Base-by-base conservation (phyloP, 352 stramenopile genomes). In the Phytophthora boehmeriae region DNA sequence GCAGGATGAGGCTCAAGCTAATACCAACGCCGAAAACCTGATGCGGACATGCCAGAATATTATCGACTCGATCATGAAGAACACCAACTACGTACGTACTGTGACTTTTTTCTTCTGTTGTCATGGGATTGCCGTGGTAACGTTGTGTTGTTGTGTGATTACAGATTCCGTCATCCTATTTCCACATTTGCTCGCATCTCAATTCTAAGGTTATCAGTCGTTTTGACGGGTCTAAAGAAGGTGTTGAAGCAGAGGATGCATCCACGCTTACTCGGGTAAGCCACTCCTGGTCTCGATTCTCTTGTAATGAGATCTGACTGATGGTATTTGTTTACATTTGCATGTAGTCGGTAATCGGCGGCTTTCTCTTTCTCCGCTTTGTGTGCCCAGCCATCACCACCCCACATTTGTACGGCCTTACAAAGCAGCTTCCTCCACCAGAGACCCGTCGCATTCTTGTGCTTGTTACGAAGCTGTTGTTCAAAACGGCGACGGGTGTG, bases 381-480 rank as follows among this genome's bases (percentile, higher is more conserved):
- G 86, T 96, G 32, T 96, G 88, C 39, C 88, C 88, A 14, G 88
- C 88, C 9, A 93, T 96, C 64, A 93, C 88, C 25, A 95, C 86
- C 1, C 88, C 88, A 4, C 88, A 95, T 54, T 47, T 93, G 43
- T 93, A 96, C 45, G 87, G 85, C 13, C 80, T 96, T 8, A 78
- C 77, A 8, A 86, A 93, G 28, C 82, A 91, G 54, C 70, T 90
- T 19, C 83, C 88, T 5, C 68, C 64, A 13, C 69, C 84, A 0
- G 81, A 92, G 50, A 92, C 83, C 0, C 76, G 88, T n/a, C 81
- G 85, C 36, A 78, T 94, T 23, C 77, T 96, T n/a, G 87, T 96
- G 20, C 72, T 95, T 0, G 72, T 96, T 36, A 95, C 86, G 0
- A 96, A 96, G 43, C 47, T 96, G n/a, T 54, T 96, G 9, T 95